phyloP scores from a whole-genome alignment of 345 rosid species.

The Hevea brasiliensis region DNA sequence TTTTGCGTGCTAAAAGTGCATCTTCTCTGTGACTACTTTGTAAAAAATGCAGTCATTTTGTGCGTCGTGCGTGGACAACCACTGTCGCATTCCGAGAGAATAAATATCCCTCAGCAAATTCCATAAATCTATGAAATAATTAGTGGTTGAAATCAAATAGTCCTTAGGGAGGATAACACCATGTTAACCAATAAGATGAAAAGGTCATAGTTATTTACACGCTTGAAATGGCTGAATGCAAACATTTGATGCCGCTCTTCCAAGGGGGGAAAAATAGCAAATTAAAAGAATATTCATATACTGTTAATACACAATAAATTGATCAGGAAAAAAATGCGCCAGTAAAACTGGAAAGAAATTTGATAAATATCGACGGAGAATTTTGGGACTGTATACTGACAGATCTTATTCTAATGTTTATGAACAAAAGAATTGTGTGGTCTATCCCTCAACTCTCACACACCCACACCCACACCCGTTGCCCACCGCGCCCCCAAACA shows the following conservation, averaged over 20 bases:
- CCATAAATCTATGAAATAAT: background rate
- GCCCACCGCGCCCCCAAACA: no score
- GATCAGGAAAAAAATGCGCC: no score
- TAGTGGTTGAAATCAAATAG: no score
- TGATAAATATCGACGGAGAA: background rate
- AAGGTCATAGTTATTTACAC: background rate
- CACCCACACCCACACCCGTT: no score
- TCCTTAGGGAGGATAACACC: no score
- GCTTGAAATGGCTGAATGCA: background rate
- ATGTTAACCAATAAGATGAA: background rate
- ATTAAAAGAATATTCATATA: no score
- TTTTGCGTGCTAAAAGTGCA: conserved; percentile 14
- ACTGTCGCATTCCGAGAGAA: background rate
- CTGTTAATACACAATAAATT: background rate
- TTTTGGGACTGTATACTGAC: background rate
- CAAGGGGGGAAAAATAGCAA: background rate
- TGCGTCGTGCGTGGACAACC: background rate
- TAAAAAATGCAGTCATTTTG: no score
- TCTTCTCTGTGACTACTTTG: background rate
- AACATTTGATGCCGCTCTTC: background rate
- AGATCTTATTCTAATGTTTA: background rate
- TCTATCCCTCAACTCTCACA: background rate
- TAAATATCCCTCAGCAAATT: background rate
- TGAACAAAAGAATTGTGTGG: conserved; percentile 23
- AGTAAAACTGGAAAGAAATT: background rate